phyloP scores from a whole-genome alignment of 1,139 yeast species.

The Taphrina flavorubra region DNA sequence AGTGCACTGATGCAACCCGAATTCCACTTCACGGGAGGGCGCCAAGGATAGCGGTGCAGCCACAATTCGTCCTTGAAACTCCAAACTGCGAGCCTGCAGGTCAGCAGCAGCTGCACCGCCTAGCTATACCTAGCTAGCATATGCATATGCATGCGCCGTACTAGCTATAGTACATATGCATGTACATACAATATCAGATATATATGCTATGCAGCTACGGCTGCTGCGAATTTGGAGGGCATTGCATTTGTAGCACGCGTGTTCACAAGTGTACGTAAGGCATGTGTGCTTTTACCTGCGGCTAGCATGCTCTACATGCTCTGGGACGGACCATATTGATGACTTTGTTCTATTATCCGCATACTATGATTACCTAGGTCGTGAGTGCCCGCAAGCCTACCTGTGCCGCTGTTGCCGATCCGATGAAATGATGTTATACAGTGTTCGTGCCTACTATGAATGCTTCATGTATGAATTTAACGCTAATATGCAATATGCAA shows the following conservation, averaged over 20 bases:
- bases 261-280: too few species aligned
- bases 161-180: neutral
- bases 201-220: too few species aligned
- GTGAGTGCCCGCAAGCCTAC: neutral
- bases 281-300: too few species aligned
- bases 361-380: neutral
- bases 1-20: neutral
- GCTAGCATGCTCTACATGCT: too few species aligned
- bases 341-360: neutral
- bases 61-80: neutral
- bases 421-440: conserved; percentile 6
- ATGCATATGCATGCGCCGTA: too few species aligned
- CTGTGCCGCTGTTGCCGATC: neutral
- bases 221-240: too few species aligned
- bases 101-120: too few species aligned
- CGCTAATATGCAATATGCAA: conserved; percentile 10
- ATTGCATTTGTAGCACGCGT: too few species aligned
- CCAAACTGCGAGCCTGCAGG: too few species aligned
- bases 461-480: neutral
- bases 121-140: too few species aligned
- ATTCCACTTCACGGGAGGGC: conserved; percentile 5
- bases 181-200: neutral
- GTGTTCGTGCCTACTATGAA: conserved; percentile 2
- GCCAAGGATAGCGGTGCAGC: conserved; percentile 9
- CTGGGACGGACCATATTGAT: too few species aligned